Percentiles rank a stretch among this genome's conserved stretches.
These are phyloP conservation scores for Buxus sempervirens DNA, from an alignment of 164 flowering plant species.

Conservation along the genomic window DNA sequence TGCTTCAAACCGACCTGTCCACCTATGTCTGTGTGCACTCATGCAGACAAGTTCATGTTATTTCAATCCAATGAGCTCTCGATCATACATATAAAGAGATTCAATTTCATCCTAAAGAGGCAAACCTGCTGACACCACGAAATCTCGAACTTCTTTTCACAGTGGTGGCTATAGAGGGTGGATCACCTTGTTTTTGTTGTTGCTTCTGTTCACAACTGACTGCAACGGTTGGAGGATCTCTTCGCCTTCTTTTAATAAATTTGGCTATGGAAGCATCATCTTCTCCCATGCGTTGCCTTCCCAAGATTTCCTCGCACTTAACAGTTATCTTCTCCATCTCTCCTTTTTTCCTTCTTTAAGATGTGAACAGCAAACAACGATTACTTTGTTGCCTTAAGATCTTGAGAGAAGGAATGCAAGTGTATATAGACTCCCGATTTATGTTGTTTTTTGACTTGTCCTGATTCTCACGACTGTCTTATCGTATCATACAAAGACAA, in stretches of 20 bases:
- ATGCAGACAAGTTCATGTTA: not conserved
- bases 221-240: slow-evolving; percentile 18
- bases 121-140: slow-evolving; percentile 61
- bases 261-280: slow-evolving; percentile 16
- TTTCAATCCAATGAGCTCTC: not conserved
- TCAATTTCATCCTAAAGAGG: not conserved
- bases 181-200: slow-evolving; percentile 24
- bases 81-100: not conserved
- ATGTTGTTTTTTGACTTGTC: slow-evolving; percentile 8
- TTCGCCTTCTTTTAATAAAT: slow-evolving; percentile 37
- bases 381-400: not conserved
- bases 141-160: slow-evolving; percentile 60
- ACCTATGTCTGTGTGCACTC: slow-evolving; percentile 41
- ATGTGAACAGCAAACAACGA: not conserved
- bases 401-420: not conserved
- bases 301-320: slow-evolving; percentile 26
- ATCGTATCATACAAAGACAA: slow-evolving; percentile 8
- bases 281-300: slow-evolving; percentile 18
- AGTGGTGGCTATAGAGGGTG: slow-evolving; percentile 29
- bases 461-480: not conserved
- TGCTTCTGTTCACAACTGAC: slow-evolving; percentile 6
- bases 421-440: too few relatives aligned
- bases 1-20: slow-evolving; percentile 72
- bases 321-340: slow-evolving; percentile 28
- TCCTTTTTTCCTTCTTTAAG: not conserved